Evolutionary conservation across 805 yeast genomes (phyloP).

Genomic region (Ogataea ramenticola): DNA sequence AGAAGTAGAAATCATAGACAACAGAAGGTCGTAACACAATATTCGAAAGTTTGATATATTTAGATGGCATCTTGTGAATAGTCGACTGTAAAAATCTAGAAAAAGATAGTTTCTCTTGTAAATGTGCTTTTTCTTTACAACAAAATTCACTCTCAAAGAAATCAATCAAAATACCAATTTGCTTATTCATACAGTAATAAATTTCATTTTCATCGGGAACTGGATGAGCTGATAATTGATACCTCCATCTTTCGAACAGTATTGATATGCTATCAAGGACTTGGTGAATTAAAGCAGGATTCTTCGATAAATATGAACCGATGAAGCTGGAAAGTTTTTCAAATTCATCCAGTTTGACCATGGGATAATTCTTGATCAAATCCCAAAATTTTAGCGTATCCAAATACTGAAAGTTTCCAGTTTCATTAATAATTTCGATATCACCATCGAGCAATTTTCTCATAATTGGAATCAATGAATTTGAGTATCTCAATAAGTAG

Average conservation of each 20-base stretch:
- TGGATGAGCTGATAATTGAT: background rate
- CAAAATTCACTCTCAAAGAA: constrained; percentile 5
- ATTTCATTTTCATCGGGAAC: constrained; percentile 1
- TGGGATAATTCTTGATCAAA: constrained; percentile 8
- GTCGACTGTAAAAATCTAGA: background rate
- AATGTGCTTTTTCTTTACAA: background rate
- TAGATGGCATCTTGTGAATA: constrained; percentile 12
- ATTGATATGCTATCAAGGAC: background rate
- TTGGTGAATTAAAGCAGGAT: background rate
- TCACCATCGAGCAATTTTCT: constrained; percentile 3
- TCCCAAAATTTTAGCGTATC: constrained; percentile 9
- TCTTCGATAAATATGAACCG: constrained; percentile 1
- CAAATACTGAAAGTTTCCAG: constrained; percentile 1
- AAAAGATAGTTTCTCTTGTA: background rate
- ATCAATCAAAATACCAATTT: constrained; percentile 6
- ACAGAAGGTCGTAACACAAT: constrained; percentile 34
- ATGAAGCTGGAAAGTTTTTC: constrained; percentile 2
- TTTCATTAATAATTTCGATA: constrained; percentile 1
- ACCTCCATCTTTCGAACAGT: background rate
- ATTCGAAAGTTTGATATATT: constrained; percentile 12
- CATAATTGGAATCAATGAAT: constrained; percentile 4
- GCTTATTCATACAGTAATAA: constrained; percentile 11
- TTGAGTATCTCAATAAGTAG: constrained; percentile 6
- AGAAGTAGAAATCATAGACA: constrained; percentile 30
- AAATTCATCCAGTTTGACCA: constrained; percentile 10